Percentiles rank a stretch among this genome's conserved stretches.
phyloP scores from a whole-genome alignment of 495 filamentous ascomycete species.

The Penicillium turbatum region DNA sequence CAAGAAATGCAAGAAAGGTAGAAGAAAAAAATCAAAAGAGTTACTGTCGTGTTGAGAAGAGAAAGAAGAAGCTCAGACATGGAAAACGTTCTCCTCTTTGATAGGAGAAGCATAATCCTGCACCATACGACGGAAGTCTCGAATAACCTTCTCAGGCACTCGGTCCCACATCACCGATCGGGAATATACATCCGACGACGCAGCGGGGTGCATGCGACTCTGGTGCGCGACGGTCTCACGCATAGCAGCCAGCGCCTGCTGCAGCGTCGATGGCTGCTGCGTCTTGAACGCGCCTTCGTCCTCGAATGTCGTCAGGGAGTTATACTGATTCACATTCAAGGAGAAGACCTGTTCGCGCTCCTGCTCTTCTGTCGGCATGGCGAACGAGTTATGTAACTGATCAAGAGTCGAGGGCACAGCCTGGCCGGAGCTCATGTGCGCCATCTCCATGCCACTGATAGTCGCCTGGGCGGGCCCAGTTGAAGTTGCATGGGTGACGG shows the following conservation, averaged over 20 bases:
- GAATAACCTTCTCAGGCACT: slow-evolving; percentile 86
- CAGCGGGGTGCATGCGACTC: slow-evolving; percentile 22
- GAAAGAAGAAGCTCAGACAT: slow-evolving; percentile 8
- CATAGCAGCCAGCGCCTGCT: slow-evolving; percentile 78
- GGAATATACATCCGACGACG: slow-evolving; percentile 73
- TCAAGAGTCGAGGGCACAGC: slow-evolving; percentile 65
- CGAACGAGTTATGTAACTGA: slow-evolving; percentile 67
- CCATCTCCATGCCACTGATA: slow-evolving; percentile 42
- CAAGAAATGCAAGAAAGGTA: slow-evolving; percentile 11
- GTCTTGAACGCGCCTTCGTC: slow-evolving; percentile 41
- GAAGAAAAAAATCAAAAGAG: slow-evolving; percentile 9
- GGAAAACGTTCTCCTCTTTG: slow-evolving; percentile 32
- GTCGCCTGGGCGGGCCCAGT: slow-evolving; percentile 37
- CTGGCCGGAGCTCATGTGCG: slow-evolving; percentile 50
- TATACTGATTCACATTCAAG: slow-evolving; percentile 83
- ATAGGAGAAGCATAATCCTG: slow-evolving; percentile 45
- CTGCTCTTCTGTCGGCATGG: slow-evolving; percentile 75
- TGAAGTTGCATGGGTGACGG: slow-evolving; percentile 39
- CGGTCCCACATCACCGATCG: slow-evolving; percentile 91
- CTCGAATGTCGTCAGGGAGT: slow-evolving; percentile 65
- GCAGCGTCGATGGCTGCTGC: slow-evolving; percentile 58
- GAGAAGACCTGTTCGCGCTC: slow-evolving; percentile 86
- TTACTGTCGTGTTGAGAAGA: slow-evolving; percentile 3
- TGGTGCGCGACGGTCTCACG: slow-evolving; percentile 56
- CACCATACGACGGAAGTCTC: slow-evolving; percentile 87